Evolutionary conservation across 805 yeast genomes (phyloP), one percentile per base, ranked within the genome.

Genomic region (Jamesozyma lodderae): DNA sequence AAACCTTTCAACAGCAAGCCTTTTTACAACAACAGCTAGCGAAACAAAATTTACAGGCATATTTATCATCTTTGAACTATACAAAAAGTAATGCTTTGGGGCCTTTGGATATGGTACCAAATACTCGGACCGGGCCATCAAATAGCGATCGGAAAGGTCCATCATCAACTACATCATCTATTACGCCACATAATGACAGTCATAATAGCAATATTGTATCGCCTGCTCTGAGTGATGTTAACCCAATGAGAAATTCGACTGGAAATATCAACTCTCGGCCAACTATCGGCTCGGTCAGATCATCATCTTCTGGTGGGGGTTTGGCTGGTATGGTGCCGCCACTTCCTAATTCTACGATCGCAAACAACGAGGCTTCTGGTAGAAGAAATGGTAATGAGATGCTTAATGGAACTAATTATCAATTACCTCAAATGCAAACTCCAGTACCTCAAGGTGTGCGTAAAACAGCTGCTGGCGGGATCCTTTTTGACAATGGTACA

Each of bases 401-500:
- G n/a, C n/a, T n/a, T n/a, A n/a, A n/a, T n/a, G n/a, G n/a, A n/a
- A n/a, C n/a, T n/a, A n/a, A n/a, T n/a, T n/a, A n/a, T n/a, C n/a
- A n/a, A n/a, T n/a, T n/a, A n/a, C n/a, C n/a, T n/a, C 17, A 23
- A 17, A 9, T 9, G n/a, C n/a, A 18, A 2, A 13, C 37, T 14
- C 17, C 36, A 16, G n/a, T 29, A 20, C 16, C 19, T 13, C 31
- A 17, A 25, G 6, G 26, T 7, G 6, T 25, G 2, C 26, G 19
- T 24, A 34, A 17, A 4, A 13, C 42, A 5, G n/a, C 40, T 6
- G 11, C 36, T 4, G 47, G 45, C 23, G 50, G 45, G 21, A 40
- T 53, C 10, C 28, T 56, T n/a, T 50, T 53, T 35, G 53, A 46
- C 32, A 55, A 52, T 10, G 67, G 79, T 16, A 70, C 79, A 1